phyloP scores from a whole-genome alignment of 75 land plant species.

The Pinus albicaulis region DNA sequence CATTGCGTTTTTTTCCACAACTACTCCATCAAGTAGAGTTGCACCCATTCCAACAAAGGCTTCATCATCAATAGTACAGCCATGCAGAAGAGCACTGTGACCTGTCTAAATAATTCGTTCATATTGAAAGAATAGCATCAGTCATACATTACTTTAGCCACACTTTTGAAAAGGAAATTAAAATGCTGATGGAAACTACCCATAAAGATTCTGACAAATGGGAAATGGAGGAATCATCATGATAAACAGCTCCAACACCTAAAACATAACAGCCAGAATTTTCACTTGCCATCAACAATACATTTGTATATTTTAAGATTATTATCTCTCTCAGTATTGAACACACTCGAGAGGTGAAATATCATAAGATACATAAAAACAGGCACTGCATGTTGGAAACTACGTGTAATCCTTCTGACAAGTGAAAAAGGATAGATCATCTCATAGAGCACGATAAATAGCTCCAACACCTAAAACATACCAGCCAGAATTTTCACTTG shows the following conservation, averaged over 20 bases:
- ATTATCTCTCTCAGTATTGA: background rate
- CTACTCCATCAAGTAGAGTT: constrained; percentile 85
- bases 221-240: background rate
- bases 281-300: background rate
- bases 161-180: background rate
- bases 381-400: no score
- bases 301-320: background rate
- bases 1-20: constrained; percentile 89
- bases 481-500: background rate
- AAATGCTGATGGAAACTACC: background rate
- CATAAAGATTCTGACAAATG: background rate
- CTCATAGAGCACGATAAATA: background rate
- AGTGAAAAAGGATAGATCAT: no score
- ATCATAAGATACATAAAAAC: no score
- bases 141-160: background rate
- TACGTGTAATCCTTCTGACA: no score
- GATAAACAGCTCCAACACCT: background rate
- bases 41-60: constrained; percentile 98
- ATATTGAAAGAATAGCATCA: background rate
- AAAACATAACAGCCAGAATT: background rate
- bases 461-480: background rate
- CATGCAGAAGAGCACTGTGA: constrained; percentile 95
- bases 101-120: constrained; percentile 41
- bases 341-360: no score
- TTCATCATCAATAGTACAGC: constrained; percentile 95